Evolutionary conservation across 257 asterid genomes (phyloP), one percentile per base, ranked within the genome.

Genomic region (Solanum lycopersicoides): DNA sequence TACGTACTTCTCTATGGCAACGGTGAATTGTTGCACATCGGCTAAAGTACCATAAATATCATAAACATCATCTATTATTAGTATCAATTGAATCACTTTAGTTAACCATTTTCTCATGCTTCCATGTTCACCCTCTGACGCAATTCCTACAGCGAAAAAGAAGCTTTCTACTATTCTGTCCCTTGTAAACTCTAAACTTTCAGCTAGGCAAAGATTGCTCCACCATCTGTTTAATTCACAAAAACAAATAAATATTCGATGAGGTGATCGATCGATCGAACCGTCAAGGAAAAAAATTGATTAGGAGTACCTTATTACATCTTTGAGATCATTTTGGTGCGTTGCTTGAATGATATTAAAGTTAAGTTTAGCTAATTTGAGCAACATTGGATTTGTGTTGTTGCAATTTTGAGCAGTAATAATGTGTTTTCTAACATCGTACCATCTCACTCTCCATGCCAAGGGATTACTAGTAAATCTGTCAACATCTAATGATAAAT

Each of bases 311-410:
- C 95, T 91, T 86, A 92, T 63, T 34, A 91, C 87, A 14, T 92
- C 92, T 89, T 91, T 92, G 6, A 95, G 93, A 10, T 94, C 93
- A 23, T 90, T 75, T 86, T 93, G 98, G 83, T 92, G 96, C 53
- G 89, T 88, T 84, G 87, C 88, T 90, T 95, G 98, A 86, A 89
- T 86, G 2, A 87, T 88, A 86, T 95, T 95, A 65, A 92, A 95
- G 88, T 95, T 94, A 76, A 93, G 93, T 60, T 89, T 89, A 4
- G 96, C 94, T 18, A 94, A 85, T 23, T 91, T 41, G 9, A 89
- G 86, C 89, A 95, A 37, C 10, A 16, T 32, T 12, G 89, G 14
- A 18, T 88, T 86, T 63, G 53, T 25, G 5, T 39, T 63, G 20
- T 25, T 86, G 87, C 6, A 35, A 65, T 82, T 88, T 14, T 16